Evolutionary conservation across 805 yeast species (phyloP), one percentile per base, ranked within the genome.

Genomic region (Priceomyces haplophilus): DNA sequence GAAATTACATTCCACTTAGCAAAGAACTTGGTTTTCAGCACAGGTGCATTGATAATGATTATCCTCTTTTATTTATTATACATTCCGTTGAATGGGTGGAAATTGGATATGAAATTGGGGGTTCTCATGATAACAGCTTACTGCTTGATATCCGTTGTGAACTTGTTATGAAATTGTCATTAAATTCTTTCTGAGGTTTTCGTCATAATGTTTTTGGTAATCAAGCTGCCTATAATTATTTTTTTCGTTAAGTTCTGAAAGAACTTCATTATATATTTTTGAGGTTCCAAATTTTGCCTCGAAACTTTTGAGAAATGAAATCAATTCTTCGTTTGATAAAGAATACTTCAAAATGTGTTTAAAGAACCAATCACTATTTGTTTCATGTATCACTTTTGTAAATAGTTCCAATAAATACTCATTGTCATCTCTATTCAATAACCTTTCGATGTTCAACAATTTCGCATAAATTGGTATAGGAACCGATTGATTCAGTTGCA

Each of bases 381-480:
- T 62, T 38, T 56, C 53, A 6, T 38, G 13, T 17, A 69, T 67
- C 19, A 71, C 55, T 35, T 51, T 47, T 15, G 52, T 50, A 7
- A 68, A 49, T 34, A 74, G 44, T 5, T 54, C 44, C 11, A 63
- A 21, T 3, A 70, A 25, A 41, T 57, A 55, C 17, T 45, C 57
- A 25, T 52, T 61, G 39, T 58, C 66, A 19, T 46, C 40, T 2
- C 54, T 52, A 41, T 55, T 49, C 8, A 63, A 31, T 4, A 72
- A 37, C 25, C 64, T 53, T 48, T 76, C 80, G 29, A 78, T 42
- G 43, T 65, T 65, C 4, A 77, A 31, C 10, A 78, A 51, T 50
- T 75, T 75, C 11, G 68, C 59, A 45, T 70, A 68, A 4, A 69
- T 49, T 16, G 67, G 67, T 1, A 72, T 33, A 4, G 66, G 65